Evolutionary conservation across 2,329 filamentous ascomycete genomes (phyloP).

Genomic region (Fusarium irregulare): DNA sequence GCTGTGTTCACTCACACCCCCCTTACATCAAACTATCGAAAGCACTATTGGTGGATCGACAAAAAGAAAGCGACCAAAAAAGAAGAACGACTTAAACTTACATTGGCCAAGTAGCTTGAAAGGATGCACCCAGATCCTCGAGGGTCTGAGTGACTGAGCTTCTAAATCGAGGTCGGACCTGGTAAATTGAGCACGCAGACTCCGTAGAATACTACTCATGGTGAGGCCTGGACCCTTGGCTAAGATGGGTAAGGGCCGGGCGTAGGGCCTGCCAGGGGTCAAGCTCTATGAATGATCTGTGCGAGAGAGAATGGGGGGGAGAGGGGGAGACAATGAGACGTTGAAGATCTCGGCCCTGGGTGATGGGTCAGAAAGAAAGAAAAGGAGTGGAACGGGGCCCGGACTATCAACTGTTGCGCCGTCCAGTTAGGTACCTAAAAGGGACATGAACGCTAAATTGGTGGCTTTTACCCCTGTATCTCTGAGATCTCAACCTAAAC

Average conservation of each 20-base stretch:
- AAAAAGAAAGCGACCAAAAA: not conserved
- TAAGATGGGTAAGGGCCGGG: conserved; percentile 8
- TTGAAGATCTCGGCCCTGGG: conserved; percentile 15
- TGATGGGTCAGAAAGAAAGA: conserved; percentile 6
- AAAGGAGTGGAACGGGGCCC: conserved; percentile 10
- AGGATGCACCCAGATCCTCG: conserved; percentile 7
- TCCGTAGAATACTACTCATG: conserved; percentile 12
- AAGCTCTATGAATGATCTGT: not conserved
- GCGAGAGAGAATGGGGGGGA: not conserved
- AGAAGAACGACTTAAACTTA: not conserved
- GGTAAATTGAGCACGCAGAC: conserved; percentile 20
- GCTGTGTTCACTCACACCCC: not conserved
- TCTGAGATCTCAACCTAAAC: not conserved
- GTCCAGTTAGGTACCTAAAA: not conserved
- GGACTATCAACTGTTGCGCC: conserved; percentile 15
- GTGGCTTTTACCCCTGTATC: not conserved
- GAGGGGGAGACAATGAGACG: not conserved
- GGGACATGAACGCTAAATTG: not conserved
- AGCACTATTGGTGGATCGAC: conserved; percentile 6
- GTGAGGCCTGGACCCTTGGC: not conserved
- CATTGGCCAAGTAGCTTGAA: conserved; percentile 18
- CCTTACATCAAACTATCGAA: conserved; percentile 9
- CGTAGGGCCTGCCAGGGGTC: not conserved
- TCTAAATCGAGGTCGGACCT: conserved; percentile 26
- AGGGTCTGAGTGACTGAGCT: conserved; percentile 19